A percentile compares a stretch with the other conserved stretches of the same genome.
Conservation (phyloP, 495 filamentous ascomycete genomes). For the Xylaria scruposa region DNA sequence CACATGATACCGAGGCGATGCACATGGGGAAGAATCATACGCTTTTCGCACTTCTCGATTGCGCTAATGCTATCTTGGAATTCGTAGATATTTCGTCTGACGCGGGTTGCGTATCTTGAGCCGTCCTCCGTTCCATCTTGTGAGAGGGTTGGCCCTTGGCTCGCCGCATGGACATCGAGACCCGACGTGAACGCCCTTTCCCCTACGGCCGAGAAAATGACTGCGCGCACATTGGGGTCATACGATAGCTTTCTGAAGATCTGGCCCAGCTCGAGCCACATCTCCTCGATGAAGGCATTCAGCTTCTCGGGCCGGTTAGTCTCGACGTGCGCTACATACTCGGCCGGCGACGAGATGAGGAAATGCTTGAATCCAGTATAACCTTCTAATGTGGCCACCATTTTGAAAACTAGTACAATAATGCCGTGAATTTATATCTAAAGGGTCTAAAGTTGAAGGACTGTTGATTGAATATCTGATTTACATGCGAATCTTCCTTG, state of each 20-base stretch:
- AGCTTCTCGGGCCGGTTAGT: constrained; percentile 90
- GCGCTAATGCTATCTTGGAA: constrained; percentile 81
- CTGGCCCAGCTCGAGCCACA: constrained; percentile 83
- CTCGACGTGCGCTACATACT: constrained; percentile 87
- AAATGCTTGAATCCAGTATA: constrained; percentile 71
- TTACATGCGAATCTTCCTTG: background rate
- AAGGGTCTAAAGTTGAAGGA: background rate
- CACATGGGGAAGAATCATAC: constrained; percentile 45
- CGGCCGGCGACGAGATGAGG: constrained; percentile 71
- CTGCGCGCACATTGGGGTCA: constrained; percentile 74
- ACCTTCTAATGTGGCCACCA: constrained; percentile 30
- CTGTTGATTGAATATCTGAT: background rate
- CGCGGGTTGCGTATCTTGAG: constrained; percentile 67
- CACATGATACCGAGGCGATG: background rate
- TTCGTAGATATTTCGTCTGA: constrained; percentile 71
- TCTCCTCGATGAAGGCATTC: constrained; percentile 87
- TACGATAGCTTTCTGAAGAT: constrained; percentile 78
- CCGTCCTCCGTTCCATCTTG: constrained; percentile 53
- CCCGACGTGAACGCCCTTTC: constrained; percentile 85
- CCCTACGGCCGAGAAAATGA: constrained; percentile 85
- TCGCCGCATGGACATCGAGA: constrained; percentile 76
- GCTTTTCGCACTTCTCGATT: constrained; percentile 90
- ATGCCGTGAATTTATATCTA: background rate
- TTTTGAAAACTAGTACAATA: constrained; percentile 1
- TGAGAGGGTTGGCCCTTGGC: constrained; percentile 47